Evolutionary conservation across 805 yeast genomes (phyloP).

Genomic region (Yamadazyma tumulicola): DNA sequence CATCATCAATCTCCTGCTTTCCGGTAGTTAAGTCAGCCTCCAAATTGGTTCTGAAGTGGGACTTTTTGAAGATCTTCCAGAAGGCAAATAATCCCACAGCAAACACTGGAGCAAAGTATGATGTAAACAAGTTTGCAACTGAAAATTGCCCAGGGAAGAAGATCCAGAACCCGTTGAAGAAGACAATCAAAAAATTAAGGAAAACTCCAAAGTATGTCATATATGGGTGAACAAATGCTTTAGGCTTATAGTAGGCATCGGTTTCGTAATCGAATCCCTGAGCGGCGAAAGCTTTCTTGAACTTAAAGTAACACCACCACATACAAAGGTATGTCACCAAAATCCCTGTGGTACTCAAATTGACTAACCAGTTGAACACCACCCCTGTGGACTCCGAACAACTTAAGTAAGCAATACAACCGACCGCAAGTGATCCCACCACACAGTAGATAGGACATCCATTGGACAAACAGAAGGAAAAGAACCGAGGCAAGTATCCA

Average conservation of each 20-base stretch:
- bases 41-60: slow-evolving; percentile 23
- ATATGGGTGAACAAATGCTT: slow-evolving; percentile 22
- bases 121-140: slow-evolving; percentile 33
- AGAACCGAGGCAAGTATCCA: slow-evolving; percentile 33
- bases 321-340: slow-evolving; percentile 27
- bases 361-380: slow-evolving; percentile 37
- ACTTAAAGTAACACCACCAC: slow-evolving; percentile 32
- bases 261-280: slow-evolving; percentile 21
- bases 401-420: slow-evolving; percentile 29
- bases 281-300: slow-evolving; percentile 24
- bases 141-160: slow-evolving; percentile 36
- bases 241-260: slow-evolving; percentile 17
- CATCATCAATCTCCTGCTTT: slow-evolving; percentile 30
- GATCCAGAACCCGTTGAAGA: slow-evolving; percentile 41
- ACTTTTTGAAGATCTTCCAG: slow-evolving; percentile 32
- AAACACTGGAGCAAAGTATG: slow-evolving; percentile 36
- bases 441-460: slow-evolving; percentile 35
- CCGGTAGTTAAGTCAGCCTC: slow-evolving; percentile 37
- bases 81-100: slow-evolving; percentile 20
- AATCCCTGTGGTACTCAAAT: slow-evolving; percentile 33
- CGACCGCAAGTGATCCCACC: slow-evolving; percentile 15
- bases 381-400: slow-evolving; percentile 21
- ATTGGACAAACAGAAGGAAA: slow-evolving; percentile 27
- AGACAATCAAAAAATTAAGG: slow-evolving; percentile 22
- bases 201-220: slow-evolving; percentile 23